Percentiles rank a stretch among this genome's conserved stretches.
Evolutionary conservation across 495 filamentous ascomycete species (phyloP).

Genomic region (Tuber microsphaerosporum): DNA sequence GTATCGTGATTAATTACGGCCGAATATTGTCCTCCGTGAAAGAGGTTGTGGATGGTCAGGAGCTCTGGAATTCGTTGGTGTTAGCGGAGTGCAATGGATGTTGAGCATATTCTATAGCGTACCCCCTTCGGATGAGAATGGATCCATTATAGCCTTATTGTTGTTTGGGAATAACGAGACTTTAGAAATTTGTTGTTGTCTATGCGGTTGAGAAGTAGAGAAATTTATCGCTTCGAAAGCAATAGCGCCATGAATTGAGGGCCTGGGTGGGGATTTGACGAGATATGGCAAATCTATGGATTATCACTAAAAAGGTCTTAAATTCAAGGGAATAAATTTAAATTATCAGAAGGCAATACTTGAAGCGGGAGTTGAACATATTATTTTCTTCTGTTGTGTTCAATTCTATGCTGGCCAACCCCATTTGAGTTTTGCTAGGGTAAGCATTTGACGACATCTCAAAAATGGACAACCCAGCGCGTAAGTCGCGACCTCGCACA

Average conservation of each 20-base stretch:
- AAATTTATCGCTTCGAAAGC: background rate
- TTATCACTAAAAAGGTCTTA: background rate
- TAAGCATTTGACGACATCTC: background rate
- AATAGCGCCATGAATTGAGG: background rate
- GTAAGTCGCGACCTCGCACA: background rate
- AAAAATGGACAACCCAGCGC: background rate
- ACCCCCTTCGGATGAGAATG: constrained; percentile 88
- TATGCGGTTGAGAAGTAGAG: background rate
- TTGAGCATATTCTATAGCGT: constrained; percentile 23
- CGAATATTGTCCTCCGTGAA: constrained; percentile 85
- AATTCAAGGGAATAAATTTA: background rate
- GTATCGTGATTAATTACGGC: constrained; percentile 74
- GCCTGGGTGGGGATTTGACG: background rate
- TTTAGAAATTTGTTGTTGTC: background rate
- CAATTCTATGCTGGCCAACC: background rate
- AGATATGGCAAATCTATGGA: background rate
- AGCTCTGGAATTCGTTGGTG: constrained; percentile 56
- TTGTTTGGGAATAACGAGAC: background rate
- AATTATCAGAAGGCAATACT: background rate
- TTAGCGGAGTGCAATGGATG: constrained; percentile 14
- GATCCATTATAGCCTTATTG: constrained; percentile 61
- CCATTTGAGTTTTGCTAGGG: background rate
- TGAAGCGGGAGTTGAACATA: background rate
- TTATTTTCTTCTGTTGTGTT: background rate
- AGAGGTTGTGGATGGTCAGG: constrained; percentile 89